Conservation (phyloP, 768 basidiomycete species). For the Lactarius akahatsu region DNA sequence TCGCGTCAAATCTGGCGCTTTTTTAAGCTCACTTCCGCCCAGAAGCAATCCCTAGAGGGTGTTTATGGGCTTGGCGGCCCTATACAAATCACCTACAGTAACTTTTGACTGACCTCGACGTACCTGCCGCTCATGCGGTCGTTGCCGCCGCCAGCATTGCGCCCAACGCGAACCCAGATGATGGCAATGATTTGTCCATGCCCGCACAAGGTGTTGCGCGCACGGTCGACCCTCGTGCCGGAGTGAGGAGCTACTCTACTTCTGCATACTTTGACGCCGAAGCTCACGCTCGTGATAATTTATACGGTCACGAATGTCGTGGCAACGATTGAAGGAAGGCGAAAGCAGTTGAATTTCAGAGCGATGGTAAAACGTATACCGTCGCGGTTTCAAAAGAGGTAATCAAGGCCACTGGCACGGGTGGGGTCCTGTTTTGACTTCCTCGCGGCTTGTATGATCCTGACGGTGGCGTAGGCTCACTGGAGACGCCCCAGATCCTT, state of each 20-base stretch:
- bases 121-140: conserved; percentile 26
- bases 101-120: conserved; percentile 26
- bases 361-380: conserved; percentile 18
- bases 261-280: conserved; percentile 25
- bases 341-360: conserved; percentile 23
- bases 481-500: conserved; percentile 29
- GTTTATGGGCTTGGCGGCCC: conserved; percentile 19
- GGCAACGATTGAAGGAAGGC: conserved; percentile 18
- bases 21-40: conserved; percentile 21
- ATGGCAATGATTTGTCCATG: conserved; percentile 26
- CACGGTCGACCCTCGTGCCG: conserved; percentile 14
- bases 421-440: conserved; percentile 7
- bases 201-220: conserved; percentile 23
- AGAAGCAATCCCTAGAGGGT: conserved; percentile 13
- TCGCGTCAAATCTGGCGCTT: conserved; percentile 13
- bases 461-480: conserved; percentile 20
- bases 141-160: conserved; percentile 16
- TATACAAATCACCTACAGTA: conserved; percentile 27
- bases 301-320: conserved; percentile 22
- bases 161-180: conserved; percentile 25
- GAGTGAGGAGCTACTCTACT: conserved; percentile 25
- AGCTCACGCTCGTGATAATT: conserved; percentile 16
- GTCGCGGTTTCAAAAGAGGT: conserved; percentile 25
- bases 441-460: not conserved
- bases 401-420: conserved; percentile 13